A percentile compares a stretch with the other conserved stretches of the same genome.
These are phyloP conservation scores for Exophiala oligosperma DNA, from an alignment of 2,329 filamentous ascomycete species.

Conservation along the genomic window DNA sequence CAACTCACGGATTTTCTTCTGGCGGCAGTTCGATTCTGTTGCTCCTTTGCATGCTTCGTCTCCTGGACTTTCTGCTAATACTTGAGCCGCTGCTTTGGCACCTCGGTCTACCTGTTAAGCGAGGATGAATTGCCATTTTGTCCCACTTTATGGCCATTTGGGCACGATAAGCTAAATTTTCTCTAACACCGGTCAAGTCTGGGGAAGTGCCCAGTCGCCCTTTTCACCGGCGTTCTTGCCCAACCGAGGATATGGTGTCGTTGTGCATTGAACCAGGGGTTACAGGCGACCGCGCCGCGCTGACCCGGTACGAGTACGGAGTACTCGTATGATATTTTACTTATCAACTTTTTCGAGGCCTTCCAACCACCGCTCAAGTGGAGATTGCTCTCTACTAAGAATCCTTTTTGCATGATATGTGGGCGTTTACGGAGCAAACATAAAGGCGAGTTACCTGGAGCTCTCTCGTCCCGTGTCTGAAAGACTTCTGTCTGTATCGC, in stretches of 20 bases:
- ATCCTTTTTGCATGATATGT: too few relatives aligned
- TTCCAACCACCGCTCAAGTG: too few relatives aligned
- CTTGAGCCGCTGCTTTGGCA: background rate
- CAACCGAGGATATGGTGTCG: background rate
- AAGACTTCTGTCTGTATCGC: background rate
- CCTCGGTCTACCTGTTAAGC: constrained; percentile 14
- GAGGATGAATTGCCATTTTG: constrained; percentile 9
- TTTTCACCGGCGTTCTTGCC: constrained; percentile 4
- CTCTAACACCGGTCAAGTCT: constrained; percentile 8
- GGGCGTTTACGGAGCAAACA: too few relatives aligned
- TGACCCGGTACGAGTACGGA: background rate
- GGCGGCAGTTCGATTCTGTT: background rate
- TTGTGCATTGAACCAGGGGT: constrained; percentile 3
- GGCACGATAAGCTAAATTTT: background rate
- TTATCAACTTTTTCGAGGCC: too few relatives aligned
- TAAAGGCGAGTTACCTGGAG: too few relatives aligned
- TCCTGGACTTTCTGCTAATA: background rate
- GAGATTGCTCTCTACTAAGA: too few relatives aligned
- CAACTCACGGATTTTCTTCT: background rate
- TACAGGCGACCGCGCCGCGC: background rate
- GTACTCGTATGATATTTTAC: too few relatives aligned
- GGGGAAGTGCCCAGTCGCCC: constrained; percentile 13
- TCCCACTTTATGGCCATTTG: background rate
- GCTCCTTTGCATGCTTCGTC: background rate
- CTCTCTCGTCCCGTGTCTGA: background rate